A percentile compares a stretch with the other conserved stretches of the same genome.
These are phyloP conservation scores for Backusella luteola DNA, from an alignment of 192 early-diverging fungal genomes.

Conservation along the genomic window DNA sequence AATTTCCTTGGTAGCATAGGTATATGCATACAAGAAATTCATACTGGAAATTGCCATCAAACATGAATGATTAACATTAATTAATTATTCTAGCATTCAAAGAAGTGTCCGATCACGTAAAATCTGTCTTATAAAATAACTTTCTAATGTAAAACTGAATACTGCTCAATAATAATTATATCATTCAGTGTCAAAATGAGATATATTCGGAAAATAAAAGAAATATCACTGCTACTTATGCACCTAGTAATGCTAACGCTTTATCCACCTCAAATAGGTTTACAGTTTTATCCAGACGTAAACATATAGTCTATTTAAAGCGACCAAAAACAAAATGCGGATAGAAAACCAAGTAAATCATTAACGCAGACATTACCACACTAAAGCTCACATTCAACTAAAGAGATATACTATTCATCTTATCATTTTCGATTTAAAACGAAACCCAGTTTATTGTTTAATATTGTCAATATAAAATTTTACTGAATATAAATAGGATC, in stretches of 20 bases:
- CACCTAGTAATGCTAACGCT: neutral
- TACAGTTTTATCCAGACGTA: neutral
- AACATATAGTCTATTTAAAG: neutral
- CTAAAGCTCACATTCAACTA: neutral
- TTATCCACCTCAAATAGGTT: neutral
- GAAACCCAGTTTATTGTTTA: neutral
- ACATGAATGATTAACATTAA: too few relatives aligned
- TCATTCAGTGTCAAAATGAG: neutral
- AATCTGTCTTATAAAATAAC: neutral
- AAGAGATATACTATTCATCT: neutral
- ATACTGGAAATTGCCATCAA: too few relatives aligned
- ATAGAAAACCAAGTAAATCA: neutral
- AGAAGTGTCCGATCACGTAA: neutral
- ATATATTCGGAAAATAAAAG: constrained; percentile 6
- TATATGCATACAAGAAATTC: neutral
- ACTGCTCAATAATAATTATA: neutral
- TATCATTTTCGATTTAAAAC: constrained; percentile 2
- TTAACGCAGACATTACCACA: neutral
- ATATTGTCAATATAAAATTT: neutral
- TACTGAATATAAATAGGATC: neutral
- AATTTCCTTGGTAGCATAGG: neutral
- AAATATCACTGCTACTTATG: neutral
- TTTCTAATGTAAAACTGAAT: neutral
- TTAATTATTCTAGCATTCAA: neutral
- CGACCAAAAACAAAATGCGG: neutral